A percentile compares a stretch with the other conserved stretches of the same genome.
Evolutionary conservation across 78 protist species (phyloP).

Genomic region (Chrysochromulina tobinii): DNA sequence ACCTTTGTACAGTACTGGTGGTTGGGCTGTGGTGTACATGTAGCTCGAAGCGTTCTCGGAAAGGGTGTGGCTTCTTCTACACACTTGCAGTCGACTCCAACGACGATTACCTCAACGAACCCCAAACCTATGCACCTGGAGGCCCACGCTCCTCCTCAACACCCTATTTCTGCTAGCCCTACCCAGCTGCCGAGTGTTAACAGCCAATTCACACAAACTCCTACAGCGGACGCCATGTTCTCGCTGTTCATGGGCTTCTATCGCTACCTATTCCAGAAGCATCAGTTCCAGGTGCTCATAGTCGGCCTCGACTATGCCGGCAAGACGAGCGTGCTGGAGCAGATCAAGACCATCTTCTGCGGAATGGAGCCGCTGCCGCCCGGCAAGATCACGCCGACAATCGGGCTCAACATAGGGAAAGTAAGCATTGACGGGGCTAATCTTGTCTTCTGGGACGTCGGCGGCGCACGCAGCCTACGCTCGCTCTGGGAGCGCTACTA

Average conservation of each 20-base stretch:
- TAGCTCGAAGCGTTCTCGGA: too few relatives aligned
- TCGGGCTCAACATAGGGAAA: conserved; percentile 40
- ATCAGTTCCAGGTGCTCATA: conserved; percentile 35
- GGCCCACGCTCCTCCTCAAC: too few relatives aligned
- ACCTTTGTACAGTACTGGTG: too few relatives aligned
- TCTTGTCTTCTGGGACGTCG: conserved; percentile 54
- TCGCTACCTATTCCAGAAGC: background rate
- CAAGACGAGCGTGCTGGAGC: conserved; percentile 45
- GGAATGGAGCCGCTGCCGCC: background rate
- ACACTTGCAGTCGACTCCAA: too few relatives aligned
- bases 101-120: too few relatives aligned
- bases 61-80: too few relatives aligned
- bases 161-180: too few relatives aligned
- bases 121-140: too few relatives aligned
- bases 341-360: background rate
- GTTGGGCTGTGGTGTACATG: too few relatives aligned
- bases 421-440: background rate
- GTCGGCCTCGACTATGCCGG: conserved; percentile 53
- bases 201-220: too few relatives aligned
- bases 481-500: conserved; percentile 48
- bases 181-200: too few relatives aligned
- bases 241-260: conserved; percentile 25
- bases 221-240: background rate
- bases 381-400: conserved; percentile 45
- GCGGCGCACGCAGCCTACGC: conserved; percentile 33